Percentiles rank a stretch among this genome's conserved stretches.
Evolutionary conservation across 2,329 filamentous ascomycete species (phyloP).

Genomic region (Pseudogymnoascus sp.): DNA sequence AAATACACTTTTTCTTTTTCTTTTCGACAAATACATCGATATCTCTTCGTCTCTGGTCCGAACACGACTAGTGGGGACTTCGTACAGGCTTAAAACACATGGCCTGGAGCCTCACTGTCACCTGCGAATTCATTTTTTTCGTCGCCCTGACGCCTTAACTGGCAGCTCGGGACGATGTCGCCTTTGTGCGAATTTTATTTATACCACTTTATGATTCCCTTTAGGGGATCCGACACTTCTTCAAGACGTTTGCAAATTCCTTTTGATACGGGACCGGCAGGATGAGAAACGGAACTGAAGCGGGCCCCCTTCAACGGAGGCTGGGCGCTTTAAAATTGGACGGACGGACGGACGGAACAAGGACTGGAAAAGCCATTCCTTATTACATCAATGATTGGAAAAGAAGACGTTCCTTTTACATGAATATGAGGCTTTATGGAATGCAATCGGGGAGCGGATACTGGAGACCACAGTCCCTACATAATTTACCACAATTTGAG

Average conservation of each 20-base stretch:
- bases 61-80: slow-evolving; percentile 1
- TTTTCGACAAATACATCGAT: slow-evolving; percentile 1
- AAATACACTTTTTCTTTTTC: background rate
- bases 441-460: background rate
- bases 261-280: slow-evolving; percentile 2
- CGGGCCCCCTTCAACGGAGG: slow-evolving; percentile 2
- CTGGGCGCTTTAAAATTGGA: slow-evolving; percentile 7
- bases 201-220: background rate
- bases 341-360: background rate
- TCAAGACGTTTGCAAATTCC: slow-evolving; percentile 2
- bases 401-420: background rate
- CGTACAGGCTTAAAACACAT: slow-evolving; percentile 4
- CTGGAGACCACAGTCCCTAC: slow-evolving; percentile 7
- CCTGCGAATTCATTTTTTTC: background rate
- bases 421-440: background rate
- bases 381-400: slow-evolving; percentile 3
- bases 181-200: slow-evolving; percentile 3
- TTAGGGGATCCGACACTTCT: background rate
- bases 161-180: background rate
- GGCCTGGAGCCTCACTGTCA: slow-evolving; percentile 8
- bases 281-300: background rate
- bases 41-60: background rate
- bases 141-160: background rate
- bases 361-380: background rate
- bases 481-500: slow-evolving; percentile 2